Base-by-base conservation (phyloP, 78 protist genomes). In the Mastigamoeba balamuthi region DNA sequence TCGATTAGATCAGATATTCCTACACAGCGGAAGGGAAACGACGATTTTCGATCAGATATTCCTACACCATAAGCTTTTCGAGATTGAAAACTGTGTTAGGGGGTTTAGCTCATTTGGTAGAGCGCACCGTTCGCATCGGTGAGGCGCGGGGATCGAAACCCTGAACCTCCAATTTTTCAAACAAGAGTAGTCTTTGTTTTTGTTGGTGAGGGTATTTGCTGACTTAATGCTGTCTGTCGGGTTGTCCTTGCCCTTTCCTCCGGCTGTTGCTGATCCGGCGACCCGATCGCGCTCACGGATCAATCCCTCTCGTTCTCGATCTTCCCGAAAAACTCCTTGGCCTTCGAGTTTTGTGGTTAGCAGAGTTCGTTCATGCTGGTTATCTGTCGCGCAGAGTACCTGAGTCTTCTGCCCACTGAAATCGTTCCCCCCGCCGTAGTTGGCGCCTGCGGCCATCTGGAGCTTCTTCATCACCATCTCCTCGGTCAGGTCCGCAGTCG, bases 391-490 rank as follows among this genome's bases (percentile, higher is more conserved):
- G 72, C 43, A 0, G 85, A n/a, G n/a, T n/a, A n/a, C n/a, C n/a
- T n/a, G n/a, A n/a, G n/a, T n/a, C n/a, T n/a, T n/a, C n/a, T n/a
- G n/a, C n/a, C n/a, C n/a, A n/a, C n/a, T n/a, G n/a, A n/a, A n/a
- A n/a, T n/a, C n/a, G n/a, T n/a, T 80, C 37, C 85, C 85, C 69
- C 74, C 74, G 40, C 85, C 85, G 48, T 80, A 80, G 66, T 80
- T 80, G 72, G 85, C 85, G 74, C 85, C 85, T 9, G 85, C 71
- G 2, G 85, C 77, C 38, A 74, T 68, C 75, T 80, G 72, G 4
- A 80, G 40, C 75, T 73, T 80, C 48, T 37, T 42, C 29, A 68
- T 43, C 30, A 80, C 68, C 43, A 80, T 71, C 2, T 71, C 69
- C 3, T 72, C 78, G 39, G 85, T 74, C 72, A 80, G 72, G 40